Conservation (phyloP, 768 basidiomycete genomes). For the Dioszegia crocea region DNA sequence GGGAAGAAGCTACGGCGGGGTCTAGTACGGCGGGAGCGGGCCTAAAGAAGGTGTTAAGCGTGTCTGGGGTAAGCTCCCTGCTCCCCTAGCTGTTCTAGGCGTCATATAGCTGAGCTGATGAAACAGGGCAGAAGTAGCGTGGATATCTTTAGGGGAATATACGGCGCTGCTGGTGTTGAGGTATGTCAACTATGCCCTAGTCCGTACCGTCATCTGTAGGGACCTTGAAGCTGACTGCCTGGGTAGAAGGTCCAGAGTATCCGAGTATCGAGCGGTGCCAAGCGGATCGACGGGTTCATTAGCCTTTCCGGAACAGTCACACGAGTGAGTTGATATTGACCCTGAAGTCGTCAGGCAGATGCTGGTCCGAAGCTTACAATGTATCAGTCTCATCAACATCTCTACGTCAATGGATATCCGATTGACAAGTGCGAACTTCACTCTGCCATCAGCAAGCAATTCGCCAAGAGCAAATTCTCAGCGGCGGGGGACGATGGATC, state of each 20-base stretch:
- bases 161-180: slow-evolving; percentile 67
- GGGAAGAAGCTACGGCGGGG: slow-evolving; percentile 42
- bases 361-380: too few species aligned
- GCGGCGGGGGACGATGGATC: slow-evolving; percentile 7
- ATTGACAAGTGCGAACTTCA: slow-evolving; percentile 28
- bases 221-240: slow-evolving; percentile 11
- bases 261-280: slow-evolving; percentile 53
- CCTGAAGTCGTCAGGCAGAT: neutral
- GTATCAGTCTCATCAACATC: slow-evolving; percentile 77
- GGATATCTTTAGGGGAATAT: slow-evolving; percentile 66
- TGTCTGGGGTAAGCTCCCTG: slow-evolving; percentile 65
- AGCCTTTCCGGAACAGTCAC: slow-evolving; percentile 70
- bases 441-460: slow-evolving; percentile 21
- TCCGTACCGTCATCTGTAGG: neutral
- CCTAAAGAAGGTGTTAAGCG: slow-evolving; percentile 54
- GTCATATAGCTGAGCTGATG: neutral
- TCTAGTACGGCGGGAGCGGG: slow-evolving; percentile 5
- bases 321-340: slow-evolving; percentile 55
- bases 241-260: slow-evolving; percentile 62
- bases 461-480: slow-evolving; percentile 23
- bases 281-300: slow-evolving; percentile 74
- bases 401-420: slow-evolving; percentile 53
- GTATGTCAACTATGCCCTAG: slow-evolving; percentile 54
- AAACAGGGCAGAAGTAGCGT: slow-evolving; percentile 63
- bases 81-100: neutral